Evolutionary conservation across 2,329 filamentous ascomycete genomes (phyloP), one percentile per base, ranked within the genome.

Genomic region (Rhexocercosporidium sp.): DNA sequence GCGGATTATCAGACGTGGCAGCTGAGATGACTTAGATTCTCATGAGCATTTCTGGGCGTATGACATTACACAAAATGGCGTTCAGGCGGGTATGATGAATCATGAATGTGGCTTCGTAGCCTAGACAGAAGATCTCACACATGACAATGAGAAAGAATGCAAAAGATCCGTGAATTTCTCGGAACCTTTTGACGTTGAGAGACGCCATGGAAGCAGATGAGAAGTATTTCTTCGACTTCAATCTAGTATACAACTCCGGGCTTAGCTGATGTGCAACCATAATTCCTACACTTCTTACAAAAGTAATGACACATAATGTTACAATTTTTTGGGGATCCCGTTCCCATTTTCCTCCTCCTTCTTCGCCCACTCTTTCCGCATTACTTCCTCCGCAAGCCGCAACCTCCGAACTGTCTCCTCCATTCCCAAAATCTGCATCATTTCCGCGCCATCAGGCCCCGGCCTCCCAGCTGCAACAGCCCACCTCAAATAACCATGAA

Each of bases 401-500:
- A 78, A 66, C 59, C 85, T 78, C 57, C 76, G 74, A 22, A 85
- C 69, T 11, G 81, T 82, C 72, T 87, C 84, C 3, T 82, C 78
- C 56, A 81, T 81, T 0, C 88, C 87, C 25, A 90, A 74, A 22
- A 88, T 81, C 14, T 75, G 79, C 84, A 90, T 85, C 2, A 82
- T 82, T 46, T 82, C 79, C 0, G 82, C 82, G 11, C 86, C 82
- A 18, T 82, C 80, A 1, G 87, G 86, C 0, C 88, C 88, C 11
- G 82, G 80, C 22, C 78, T 78, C 1, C 85, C 85, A 47, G 81
- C 85, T 2, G 82, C 80, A 27, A 90, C 70, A 1, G 84, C 86
- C 81, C 85, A 85, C 61, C 88, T 82, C 62, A 90, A 77, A 72
- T 85, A 88, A 65, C 82, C 78, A 76, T 88, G 85, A 4, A 88